phyloP scores from a whole-genome alignment of 2,329 filamentous ascomycete species.

The Stachybotrys chartarum region DNA sequence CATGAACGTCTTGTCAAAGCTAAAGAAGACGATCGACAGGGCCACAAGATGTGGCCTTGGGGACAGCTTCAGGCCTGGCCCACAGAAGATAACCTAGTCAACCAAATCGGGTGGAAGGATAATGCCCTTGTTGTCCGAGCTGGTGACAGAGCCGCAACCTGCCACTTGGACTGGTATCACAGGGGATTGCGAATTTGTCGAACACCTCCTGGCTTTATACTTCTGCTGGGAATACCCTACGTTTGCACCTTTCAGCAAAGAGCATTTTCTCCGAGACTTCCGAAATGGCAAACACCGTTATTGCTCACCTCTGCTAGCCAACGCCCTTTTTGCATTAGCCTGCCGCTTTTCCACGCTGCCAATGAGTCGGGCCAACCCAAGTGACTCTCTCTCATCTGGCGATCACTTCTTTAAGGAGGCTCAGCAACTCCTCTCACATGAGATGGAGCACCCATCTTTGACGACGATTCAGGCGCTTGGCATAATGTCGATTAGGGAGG shows the following conservation, averaged over 20 bases:
- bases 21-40: not conserved
- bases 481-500: constrained; percentile 69
- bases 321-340: constrained; percentile 57
- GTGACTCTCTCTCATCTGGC: constrained; percentile 58
- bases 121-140: too few species aligned
- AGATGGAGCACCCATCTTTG: constrained; percentile 52
- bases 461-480: constrained; percentile 70
- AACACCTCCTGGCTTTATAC: constrained; percentile 59
- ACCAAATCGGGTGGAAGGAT: too few species aligned
- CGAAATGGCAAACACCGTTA: constrained; percentile 52
- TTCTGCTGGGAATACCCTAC: constrained; percentile 74
- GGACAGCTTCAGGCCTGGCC: too few species aligned
- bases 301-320: constrained; percentile 61
- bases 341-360: constrained; percentile 63
- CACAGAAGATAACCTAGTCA: too few species aligned
- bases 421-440: constrained; percentile 50
- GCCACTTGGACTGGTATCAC: too few species aligned
- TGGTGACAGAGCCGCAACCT: constrained; percentile 35
- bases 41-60: too few species aligned
- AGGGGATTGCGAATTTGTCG: too few species aligned
- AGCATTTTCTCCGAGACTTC: constrained; percentile 63
- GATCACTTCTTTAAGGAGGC: constrained; percentile 70
- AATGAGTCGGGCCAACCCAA: constrained; percentile 53
- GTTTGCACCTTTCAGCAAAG: constrained; percentile 64
- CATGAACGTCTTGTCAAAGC: not conserved